A percentile compares a stretch with the other conserved stretches of the same genome.
Conservation (phyloP, 306 rosid genomes). For the Dicorynia guianensis region DNA sequence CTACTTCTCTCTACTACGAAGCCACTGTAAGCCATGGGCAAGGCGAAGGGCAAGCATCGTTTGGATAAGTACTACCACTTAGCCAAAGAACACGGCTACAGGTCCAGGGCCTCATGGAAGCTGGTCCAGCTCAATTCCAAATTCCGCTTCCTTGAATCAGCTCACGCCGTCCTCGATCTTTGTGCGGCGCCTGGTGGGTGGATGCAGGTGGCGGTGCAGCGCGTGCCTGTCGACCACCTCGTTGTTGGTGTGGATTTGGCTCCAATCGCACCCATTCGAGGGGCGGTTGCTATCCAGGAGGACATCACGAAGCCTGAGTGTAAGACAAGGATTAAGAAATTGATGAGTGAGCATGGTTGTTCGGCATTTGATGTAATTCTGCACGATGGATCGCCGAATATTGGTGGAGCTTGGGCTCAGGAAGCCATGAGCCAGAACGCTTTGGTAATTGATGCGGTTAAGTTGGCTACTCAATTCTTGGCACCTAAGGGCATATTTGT, state of each 20-base stretch:
- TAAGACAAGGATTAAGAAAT: conserved; percentile 61
- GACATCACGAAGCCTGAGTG: conserved; percentile 87
- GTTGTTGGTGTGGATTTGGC: conserved; percentile 86
- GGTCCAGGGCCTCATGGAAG: conserved; percentile 95
- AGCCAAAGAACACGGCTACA: conserved; percentile 94
- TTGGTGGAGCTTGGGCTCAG: conserved; percentile 97
- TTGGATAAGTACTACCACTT: conserved; percentile 85
- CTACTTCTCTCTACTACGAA: not conserved
- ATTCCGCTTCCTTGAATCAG: conserved; percentile 70
- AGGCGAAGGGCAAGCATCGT: conserved; percentile 97
- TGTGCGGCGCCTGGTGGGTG: conserved; percentile 99
- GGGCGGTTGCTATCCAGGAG: conserved; percentile 77
- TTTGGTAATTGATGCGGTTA: conserved; percentile 81
- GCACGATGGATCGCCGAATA: conserved; percentile 91
- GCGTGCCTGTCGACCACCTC: conserved; percentile 75
- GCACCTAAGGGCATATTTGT: conserved; percentile 85
- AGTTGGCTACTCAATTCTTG: conserved; percentile 79
- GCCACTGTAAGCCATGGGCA: conserved; percentile 63
- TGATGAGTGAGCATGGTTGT: conserved; percentile 63
- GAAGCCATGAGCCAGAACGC: conserved; percentile 93
- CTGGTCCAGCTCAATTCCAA: conserved; percentile 82
- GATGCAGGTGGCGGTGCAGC: conserved; percentile 96
- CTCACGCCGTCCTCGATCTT: conserved; percentile 90
- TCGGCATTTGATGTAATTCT: conserved; percentile 69
- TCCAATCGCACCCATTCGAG: conserved; percentile 76